Base-by-base conservation (phyloP, 495 filamentous ascomycete genomes). In the Niebla homalea region DNA sequence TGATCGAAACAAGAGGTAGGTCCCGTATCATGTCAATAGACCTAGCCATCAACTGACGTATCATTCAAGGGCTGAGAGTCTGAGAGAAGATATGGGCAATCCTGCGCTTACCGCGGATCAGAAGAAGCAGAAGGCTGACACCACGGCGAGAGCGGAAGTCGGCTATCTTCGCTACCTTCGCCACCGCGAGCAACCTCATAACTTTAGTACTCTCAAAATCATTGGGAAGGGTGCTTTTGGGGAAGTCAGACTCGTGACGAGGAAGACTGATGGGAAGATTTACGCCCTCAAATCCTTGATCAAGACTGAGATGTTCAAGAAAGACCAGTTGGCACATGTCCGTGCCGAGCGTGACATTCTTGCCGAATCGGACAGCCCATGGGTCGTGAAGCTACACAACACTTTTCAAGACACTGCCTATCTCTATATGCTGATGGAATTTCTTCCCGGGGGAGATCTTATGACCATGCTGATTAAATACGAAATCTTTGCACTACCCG, bases 381-480 rank as follows among this genome's bases (percentile, higher is more conserved):
- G 92, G 92, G 82, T 99, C 16, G 92, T 99, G 56, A 97, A 96
- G 72, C 75, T 99, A 52, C 90, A 86, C 65, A 95, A 90, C 16
- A 95, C 92, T 6, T 99, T 97, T 71, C 92, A 99, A 65, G 92
- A 99, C 65, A 70, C 75, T 43, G 88, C 88, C 51, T 97, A 94
- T 68, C 74, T 99, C 14, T 97, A 99, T 69, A 85, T 99, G 78
- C 77, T 99, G 50, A 97, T 99, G 92, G 92, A 99, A 67, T 99
- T 96, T 68, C 76, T 97, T 59, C 92, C 92, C 14, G 92, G 92
- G 62, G 92, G 92, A 60, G 92, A 99, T 73, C 67, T 99, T 61
- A 99, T 99, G 92, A 99, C 92, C 29, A 99, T 99, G 92, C 76
- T 99, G 57, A 99, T 99, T 70, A 97, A 96, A 72, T 97, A 99